Evolutionary conservation across 1,284 basidiomycete genomes (phyloP).

Genomic region (Sphagnurus paluster): DNA sequence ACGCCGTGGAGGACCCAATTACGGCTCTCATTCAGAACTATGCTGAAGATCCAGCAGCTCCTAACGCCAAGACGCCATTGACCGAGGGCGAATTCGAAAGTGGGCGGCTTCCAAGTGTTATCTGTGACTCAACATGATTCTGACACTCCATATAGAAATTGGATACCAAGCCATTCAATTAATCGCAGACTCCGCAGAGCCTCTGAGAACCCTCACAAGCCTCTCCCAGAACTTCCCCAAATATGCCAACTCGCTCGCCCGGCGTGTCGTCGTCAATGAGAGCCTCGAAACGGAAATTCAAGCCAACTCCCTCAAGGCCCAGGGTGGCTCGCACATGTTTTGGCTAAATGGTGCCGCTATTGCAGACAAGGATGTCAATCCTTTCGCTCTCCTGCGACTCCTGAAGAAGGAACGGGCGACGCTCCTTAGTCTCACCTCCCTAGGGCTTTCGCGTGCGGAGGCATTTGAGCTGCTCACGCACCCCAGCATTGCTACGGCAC

Average conservation of each 20-base stretch:
- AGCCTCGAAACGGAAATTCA: slow-evolving; percentile 60
- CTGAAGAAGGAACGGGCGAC: slow-evolving; percentile 74
- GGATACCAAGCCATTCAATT: slow-evolving; percentile 75
- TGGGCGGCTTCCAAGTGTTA: slow-evolving; percentile 22
- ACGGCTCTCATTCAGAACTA: slow-evolving; percentile 54
- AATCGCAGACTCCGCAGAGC: slow-evolving; percentile 58
- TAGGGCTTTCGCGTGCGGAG: slow-evolving; percentile 64
- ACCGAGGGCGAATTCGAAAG: slow-evolving; percentile 60
- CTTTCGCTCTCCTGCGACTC: slow-evolving; percentile 68
- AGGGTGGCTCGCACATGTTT: slow-evolving; percentile 55
- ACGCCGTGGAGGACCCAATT: slow-evolving; percentile 40
- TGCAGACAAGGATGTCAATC: slow-evolving; percentile 64
- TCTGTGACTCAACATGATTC: too few species aligned
- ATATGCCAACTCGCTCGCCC: slow-evolving; percentile 72
- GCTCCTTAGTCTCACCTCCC: slow-evolving; percentile 58
- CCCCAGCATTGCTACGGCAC: slow-evolving; percentile 49
- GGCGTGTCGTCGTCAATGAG: slow-evolving; percentile 57
- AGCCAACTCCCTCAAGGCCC: slow-evolving; percentile 53
- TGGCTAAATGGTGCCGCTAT: slow-evolving; percentile 82
- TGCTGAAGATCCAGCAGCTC: slow-evolving; percentile 47
- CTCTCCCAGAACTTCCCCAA: slow-evolving; percentile 88
- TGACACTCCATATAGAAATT: slow-evolving; percentile 47
- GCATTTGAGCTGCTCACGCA: slow-evolving; percentile 76
- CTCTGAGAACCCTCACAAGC: slow-evolving; percentile 64
- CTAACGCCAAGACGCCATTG: slow-evolving; percentile 59